Percentiles rank a stretch among this genome's conserved stretches.
phyloP scores from a whole-genome alignment of 768 basidiomycete genomes.

The Mrakia hoshinonis region DNA sequence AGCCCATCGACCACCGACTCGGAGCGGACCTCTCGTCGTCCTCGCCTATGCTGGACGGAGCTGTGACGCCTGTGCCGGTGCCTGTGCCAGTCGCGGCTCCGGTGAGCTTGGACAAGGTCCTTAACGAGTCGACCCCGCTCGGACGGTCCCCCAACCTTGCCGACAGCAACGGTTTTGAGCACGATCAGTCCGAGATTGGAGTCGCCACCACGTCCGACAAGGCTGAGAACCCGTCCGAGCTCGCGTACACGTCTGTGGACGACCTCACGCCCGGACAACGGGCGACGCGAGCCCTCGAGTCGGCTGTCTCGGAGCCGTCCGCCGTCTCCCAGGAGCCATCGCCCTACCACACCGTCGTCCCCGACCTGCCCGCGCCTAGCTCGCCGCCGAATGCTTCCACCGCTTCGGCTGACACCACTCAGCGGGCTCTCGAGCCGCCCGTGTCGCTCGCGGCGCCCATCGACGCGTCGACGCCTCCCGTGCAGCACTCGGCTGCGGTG shows the following conservation, averaged over 20 bases:
- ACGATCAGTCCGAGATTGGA: background rate
- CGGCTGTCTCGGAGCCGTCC: constrained; percentile 12
- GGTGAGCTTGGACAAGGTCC: too few species aligned
- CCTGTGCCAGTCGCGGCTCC: too few species aligned
- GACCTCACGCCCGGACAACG: background rate
- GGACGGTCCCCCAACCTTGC: too few species aligned
- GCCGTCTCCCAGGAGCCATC: constrained; percentile 25
- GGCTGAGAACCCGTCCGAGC: background rate
- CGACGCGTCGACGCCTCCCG: background rate
- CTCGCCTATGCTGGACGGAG: too few species aligned
- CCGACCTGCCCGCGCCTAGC: constrained; percentile 14
- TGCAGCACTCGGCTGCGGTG: background rate
- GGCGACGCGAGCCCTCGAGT: constrained; percentile 7
- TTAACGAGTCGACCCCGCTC: background rate
- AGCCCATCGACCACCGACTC: too few species aligned
- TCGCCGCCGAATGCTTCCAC: background rate
- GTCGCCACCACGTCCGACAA: background rate
- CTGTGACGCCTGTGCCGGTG: too few species aligned
- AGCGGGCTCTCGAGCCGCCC: background rate
- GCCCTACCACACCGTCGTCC: constrained; percentile 22
- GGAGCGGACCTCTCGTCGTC: too few species aligned
- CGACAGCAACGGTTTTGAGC: too few species aligned
- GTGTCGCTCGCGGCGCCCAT: background rate
- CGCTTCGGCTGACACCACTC: background rate
- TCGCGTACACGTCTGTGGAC: background rate